Evolutionary conservation across 805 yeast species (phyloP), one percentile per base, ranked within the genome.

Genomic region (Brettanomyces custersianus): DNA sequence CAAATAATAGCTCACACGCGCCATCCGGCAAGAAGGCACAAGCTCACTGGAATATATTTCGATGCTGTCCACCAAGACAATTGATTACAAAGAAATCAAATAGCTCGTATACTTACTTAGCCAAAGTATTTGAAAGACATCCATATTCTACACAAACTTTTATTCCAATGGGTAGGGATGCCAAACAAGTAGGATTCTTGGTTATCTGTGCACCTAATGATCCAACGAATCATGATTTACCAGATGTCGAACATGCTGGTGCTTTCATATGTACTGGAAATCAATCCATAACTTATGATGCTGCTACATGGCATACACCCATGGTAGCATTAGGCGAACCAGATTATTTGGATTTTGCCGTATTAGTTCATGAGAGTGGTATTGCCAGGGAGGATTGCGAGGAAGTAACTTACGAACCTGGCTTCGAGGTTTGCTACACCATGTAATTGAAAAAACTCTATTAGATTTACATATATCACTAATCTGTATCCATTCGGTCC

Each of bases 231-330:
- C 62, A 62, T 3, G 58, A 52, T 6, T 47, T 77, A 29, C 95
- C 96, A 0, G 83, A 81, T 46, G 68, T 72, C n/a, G 45, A 59
- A 2, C 59, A 72, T 0, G 48, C 79, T 9, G 68, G 63, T 44
- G 95, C 94, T 0, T 88, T 87, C 48, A 45, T 74, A 5, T 84
- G 88, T 44, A 68, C 61, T 37, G 95, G 95, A 0, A 79, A 83
- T 53, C 95, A 87, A 51, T 83, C 95, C 0, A 86, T 88, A 4
- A 88, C 96, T 0, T 87, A 87, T 54, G 94, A 87, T 0, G 73
- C 70, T 10, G 85, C 81, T 1, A 73, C 80, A 4, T 88, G 97
- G 97, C 97, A 88, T 54, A 95, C 96, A 0, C 96, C 97, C 3
- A 88, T 88, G 97, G 80, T 90, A 17, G 90, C 85, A 2, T 55